These are phyloP conservation scores for Cicer cuneatum DNA, from an alignment of 306 rosid genomes.

Conservation along the genomic window DNA sequence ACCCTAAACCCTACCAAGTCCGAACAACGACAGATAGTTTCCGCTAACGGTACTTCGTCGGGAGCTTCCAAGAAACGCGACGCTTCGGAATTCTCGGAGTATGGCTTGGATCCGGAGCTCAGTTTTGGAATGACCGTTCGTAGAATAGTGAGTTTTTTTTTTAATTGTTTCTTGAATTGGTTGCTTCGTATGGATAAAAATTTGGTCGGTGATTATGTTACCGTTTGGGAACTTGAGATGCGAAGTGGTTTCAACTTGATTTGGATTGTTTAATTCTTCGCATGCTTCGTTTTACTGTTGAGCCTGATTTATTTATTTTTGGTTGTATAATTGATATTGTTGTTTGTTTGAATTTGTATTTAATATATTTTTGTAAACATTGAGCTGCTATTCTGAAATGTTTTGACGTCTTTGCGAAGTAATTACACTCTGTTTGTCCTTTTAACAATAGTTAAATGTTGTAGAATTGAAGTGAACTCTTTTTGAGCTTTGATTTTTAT, in stretches of 20 bases:
- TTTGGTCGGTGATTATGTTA: neutral
- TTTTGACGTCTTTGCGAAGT: neutral
- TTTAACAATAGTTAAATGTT: neutral
- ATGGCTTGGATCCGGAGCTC: constrained; percentile 91
- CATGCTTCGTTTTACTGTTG: neutral
- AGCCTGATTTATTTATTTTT: neutral
- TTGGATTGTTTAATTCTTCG: neutral
- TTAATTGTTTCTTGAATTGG: neutral
- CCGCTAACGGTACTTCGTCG: constrained; percentile 24
- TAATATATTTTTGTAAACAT: too few relatives aligned
- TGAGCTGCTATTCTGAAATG: too few relatives aligned
- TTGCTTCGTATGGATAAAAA: neutral
- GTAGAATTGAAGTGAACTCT: neutral
- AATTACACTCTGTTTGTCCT: neutral
- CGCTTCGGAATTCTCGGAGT: constrained; percentile 63
- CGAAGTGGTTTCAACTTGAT: neutral
- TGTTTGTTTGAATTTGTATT: neutral
- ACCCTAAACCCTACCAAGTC: constrained; percentile 75
- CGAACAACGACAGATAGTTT: constrained; percentile 34
- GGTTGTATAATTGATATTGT: neutral
- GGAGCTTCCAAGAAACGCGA: constrained; percentile 57
- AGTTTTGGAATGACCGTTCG: constrained; percentile 76
- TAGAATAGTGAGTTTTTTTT: constrained; percentile 69
- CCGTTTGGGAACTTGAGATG: neutral
- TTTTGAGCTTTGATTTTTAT: neutral